phyloP scores from a whole-genome alignment of 164 flowering plant genomes.

The Stephania japonica region DNA sequence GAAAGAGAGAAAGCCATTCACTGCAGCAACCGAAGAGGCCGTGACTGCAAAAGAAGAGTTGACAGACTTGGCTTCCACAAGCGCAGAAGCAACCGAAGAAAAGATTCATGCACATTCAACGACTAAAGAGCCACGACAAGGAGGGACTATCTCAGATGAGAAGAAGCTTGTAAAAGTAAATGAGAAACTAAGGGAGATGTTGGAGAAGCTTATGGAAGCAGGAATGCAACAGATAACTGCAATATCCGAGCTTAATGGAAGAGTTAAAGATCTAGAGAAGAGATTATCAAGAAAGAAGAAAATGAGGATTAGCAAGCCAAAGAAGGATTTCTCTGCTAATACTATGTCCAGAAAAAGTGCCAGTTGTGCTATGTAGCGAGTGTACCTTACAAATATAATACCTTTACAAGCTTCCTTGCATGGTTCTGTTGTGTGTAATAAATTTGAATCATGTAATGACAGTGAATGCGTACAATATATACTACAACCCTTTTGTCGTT shows the following conservation, averaged over 20 bases:
- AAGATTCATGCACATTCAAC: not conserved
- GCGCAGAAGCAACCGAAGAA: conserved; percentile 6
- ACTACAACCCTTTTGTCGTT: too few relatives aligned
- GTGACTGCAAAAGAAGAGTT: not conserved
- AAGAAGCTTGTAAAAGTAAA: conserved; percentile 42
- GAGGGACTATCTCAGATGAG: not conserved
- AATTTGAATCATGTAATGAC: not conserved
- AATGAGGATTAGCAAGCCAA: conserved; percentile 7
- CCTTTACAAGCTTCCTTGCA: not conserved
- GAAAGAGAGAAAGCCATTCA: not conserved
- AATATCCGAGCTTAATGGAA: conserved; percentile 41
- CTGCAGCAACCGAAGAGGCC: not conserved
- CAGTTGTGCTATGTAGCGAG: not conserved
- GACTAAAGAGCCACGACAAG: not conserved
- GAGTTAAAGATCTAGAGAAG: conserved; percentile 58
- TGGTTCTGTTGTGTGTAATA: not conserved
- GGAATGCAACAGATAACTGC: conserved; percentile 52
- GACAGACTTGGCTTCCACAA: not conserved
- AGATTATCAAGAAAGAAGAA: conserved; percentile 35
- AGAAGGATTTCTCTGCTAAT: not conserved
- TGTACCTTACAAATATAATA: not conserved
- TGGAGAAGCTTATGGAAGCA: conserved; percentile 49
- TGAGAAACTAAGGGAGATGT: conserved; percentile 39
- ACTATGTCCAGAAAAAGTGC: not conserved
- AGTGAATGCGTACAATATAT: not conserved